These are phyloP conservation scores for Orychophragmus violaceus DNA, from an alignment of 345 rosid genomes.

Conservation along the genomic window DNA sequence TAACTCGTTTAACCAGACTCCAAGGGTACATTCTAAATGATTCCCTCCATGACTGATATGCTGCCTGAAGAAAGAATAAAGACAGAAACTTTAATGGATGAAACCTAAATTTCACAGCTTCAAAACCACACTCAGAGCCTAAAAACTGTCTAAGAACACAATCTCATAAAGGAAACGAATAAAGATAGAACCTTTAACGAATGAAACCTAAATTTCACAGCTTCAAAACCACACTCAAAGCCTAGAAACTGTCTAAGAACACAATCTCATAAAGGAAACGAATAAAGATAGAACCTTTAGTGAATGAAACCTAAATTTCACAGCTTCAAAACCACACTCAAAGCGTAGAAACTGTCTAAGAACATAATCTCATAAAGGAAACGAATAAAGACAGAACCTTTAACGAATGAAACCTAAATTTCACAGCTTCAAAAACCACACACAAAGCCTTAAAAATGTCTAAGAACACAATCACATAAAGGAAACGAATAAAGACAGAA, in stretches of 20 bases:
- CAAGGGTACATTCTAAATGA: conserved; percentile 78
- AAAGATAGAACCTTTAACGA: background rate
- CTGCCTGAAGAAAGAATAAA: conserved; percentile 32
- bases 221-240: background rate
- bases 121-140: too few relatives aligned
- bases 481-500: background rate
- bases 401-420: background rate
- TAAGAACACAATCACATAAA: too few relatives aligned
- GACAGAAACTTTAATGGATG: background rate
- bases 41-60: conserved; percentile 67
- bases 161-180: background rate
- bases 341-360: background rate
- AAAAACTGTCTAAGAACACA: background rate
- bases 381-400: background rate
- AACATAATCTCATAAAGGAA: background rate
- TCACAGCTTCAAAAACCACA: background rate
- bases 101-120: too few relatives aligned
- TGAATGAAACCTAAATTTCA: background rate
- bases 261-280: too few relatives aligned
- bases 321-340: too few relatives aligned
- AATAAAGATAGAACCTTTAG: background rate
- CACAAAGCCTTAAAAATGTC: background rate
- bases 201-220: background rate
- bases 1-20: conserved; percentile 63
- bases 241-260: too few relatives aligned